Percentiles rank a stretch among this genome's conserved stretches.
Conservation (phyloP, 176 grass and related monocot genomes). For the Carex littledalei region DNA sequence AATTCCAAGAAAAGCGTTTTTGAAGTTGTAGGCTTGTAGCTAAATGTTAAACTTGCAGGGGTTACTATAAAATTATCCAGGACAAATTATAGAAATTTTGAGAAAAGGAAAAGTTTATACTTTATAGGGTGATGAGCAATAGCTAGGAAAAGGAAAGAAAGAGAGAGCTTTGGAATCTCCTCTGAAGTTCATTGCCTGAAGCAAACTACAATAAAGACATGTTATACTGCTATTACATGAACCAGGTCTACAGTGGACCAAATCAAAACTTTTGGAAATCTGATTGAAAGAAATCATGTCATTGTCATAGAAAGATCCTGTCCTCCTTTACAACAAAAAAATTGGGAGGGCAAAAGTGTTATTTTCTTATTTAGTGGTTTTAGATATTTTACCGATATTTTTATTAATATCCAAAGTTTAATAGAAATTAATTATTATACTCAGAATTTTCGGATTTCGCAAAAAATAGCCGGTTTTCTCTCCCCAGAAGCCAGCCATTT, state of each 20-base stretch:
- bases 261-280: background rate
- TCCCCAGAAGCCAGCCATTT: no score
- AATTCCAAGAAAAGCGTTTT: background rate
- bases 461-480: no score
- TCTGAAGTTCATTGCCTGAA: background rate
- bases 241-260: background rate
- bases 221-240: background rate
- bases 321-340: no score
- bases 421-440: no score
- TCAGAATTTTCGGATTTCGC: no score
- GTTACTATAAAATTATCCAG: background rate
- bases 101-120: background rate
- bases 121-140: background rate
- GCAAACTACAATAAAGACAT: constrained; percentile 12
- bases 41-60: background rate
- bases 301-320: background rate
- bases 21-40: background rate
- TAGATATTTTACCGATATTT: background rate
- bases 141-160: constrained; percentile 3
- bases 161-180: constrained; percentile 27
- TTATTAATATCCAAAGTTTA: no score
- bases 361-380: background rate
- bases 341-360: no score
- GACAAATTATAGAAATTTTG: background rate
- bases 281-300: background rate